A percentile compares a stretch with the other conserved stretches of the same genome.
Conservation (phyloP, 164 flowering plant species). For the Chloranthus sessilifolius region DNA sequence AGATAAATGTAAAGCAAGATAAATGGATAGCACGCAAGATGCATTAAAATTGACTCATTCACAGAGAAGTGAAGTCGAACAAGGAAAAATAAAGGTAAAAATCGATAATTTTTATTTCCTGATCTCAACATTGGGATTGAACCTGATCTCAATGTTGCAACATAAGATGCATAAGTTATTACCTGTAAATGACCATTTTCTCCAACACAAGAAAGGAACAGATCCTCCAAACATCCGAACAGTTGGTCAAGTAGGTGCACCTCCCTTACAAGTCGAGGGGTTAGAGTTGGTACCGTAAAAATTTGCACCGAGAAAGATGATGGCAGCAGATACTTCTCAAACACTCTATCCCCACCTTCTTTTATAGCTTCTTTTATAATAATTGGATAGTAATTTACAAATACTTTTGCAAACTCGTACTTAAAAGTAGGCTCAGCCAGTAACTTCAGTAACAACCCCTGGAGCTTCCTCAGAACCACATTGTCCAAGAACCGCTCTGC, state of each 20-base stretch:
- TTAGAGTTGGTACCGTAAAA: constrained; percentile 84
- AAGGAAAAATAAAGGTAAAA: too few species aligned
- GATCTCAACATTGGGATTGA: too few species aligned
- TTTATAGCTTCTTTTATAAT: constrained; percentile 52
- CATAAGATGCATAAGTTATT: constrained; percentile 4
- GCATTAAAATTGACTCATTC: too few species aligned
- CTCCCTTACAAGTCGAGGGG: constrained; percentile 83
- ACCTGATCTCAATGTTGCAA: too few species aligned
- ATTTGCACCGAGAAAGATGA: constrained; percentile 86
- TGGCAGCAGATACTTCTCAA: constrained; percentile 48
- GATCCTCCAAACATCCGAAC: constrained; percentile 65
- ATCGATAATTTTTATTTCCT: too few species aligned
- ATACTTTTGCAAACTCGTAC: constrained; percentile 81
- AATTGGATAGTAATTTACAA: constrained; percentile 62
- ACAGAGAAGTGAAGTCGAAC: too few species aligned
- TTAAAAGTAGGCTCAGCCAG: constrained; percentile 86
- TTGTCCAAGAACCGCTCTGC: constrained; percentile 60
- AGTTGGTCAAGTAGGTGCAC: constrained; percentile 56
- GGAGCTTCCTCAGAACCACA: constrained; percentile 50
- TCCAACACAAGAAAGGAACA: constrained; percentile 59
- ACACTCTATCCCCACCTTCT: constrained; percentile 33
- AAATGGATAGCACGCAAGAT: too few species aligned
- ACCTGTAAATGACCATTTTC: constrained; percentile 81
- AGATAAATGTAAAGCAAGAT: too few species aligned
- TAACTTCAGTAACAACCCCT: constrained; percentile 78